Percentiles rank a stretch among this genome's conserved stretches.
Conservation (phyloP, 306 rosid genomes). For the Geum urbanum region DNA sequence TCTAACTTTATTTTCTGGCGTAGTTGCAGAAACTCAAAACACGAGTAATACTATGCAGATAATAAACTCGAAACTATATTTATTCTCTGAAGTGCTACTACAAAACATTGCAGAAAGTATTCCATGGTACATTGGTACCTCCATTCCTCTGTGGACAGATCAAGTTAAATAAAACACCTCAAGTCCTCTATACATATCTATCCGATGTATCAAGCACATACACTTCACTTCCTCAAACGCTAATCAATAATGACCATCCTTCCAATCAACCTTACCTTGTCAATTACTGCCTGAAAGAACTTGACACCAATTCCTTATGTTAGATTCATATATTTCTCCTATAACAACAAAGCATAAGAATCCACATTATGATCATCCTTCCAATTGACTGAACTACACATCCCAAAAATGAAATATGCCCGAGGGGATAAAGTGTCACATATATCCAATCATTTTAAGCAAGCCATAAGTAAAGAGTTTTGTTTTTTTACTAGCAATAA, state of each 20-base stretch:
- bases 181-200: background rate
- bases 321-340: background rate
- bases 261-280: background rate
- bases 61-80: no score
- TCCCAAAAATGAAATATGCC: background rate
- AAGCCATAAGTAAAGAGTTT: background rate
- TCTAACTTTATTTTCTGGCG: no score
- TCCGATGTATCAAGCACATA: background rate
- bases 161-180: background rate
- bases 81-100: no score
- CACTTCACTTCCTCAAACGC: background rate
- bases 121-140: no score
- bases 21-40: no score
- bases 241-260: background rate
- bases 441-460: background rate
- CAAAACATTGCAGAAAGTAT: no score
- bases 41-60: no score
- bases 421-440: background rate
- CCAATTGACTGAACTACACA: background rate
- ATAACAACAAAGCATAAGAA: background rate
- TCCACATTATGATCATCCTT: background rate
- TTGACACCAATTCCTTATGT: background rate
- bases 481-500: background rate
- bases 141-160: background rate
- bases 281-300: background rate